These are phyloP conservation scores for Thinopyrum elongatum DNA, from an alignment of 176 grass and related monocot genomes.

Conservation along the genomic window DNA sequence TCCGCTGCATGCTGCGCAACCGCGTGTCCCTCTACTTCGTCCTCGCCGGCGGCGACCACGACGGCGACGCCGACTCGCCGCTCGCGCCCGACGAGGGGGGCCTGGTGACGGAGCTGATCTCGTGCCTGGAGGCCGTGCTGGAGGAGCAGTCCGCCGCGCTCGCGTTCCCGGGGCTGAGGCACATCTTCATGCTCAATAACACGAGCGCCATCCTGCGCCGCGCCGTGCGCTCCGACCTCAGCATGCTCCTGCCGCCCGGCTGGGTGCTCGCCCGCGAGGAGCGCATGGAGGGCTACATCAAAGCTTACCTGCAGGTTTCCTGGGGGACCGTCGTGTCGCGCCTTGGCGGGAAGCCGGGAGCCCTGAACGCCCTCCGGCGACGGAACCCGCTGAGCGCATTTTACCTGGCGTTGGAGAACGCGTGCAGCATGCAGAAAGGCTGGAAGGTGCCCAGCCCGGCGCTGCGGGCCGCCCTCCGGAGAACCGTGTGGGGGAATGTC, in stretches of 20 bases:
- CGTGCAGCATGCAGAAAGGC: slow-evolving; percentile 30
- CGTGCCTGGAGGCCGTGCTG: slow-evolving; percentile 30
- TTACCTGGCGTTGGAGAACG: slow-evolving; percentile 35
- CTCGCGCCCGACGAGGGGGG: not conserved
- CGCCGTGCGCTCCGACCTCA: slow-evolving; percentile 39
- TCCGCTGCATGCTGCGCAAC: slow-evolving; percentile 39
- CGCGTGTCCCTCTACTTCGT: slow-evolving; percentile 31
- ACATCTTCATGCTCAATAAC: slow-evolving; percentile 56
- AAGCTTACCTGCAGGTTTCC: not conserved
- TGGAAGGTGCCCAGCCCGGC: slow-evolving; percentile 42
- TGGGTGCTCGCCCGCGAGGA: slow-evolving; percentile 29
- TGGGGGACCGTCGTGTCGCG: slow-evolving; percentile 28
- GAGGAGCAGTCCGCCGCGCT: slow-evolving; percentile 32
- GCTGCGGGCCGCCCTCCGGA: slow-evolving; percentile 13
- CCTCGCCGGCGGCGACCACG: not conserved
- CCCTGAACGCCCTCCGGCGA: not conserved
- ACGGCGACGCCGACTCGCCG: not conserved
- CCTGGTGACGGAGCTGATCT: slow-evolving; percentile 23
- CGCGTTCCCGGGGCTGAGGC: slow-evolving; percentile 33
- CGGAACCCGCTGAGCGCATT: not conserved
- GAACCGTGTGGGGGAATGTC: not conserved
- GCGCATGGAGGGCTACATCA: slow-evolving; percentile 33
- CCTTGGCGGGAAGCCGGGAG: not conserved
- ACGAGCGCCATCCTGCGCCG: slow-evolving; percentile 32
- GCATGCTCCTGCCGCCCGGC: slow-evolving; percentile 14